A percentile compares a stretch with the other conserved stretches of the same genome.
Conservation (phyloP, 176 grass and related monocot genomes). For the Phoenix dactylifera region DNA sequence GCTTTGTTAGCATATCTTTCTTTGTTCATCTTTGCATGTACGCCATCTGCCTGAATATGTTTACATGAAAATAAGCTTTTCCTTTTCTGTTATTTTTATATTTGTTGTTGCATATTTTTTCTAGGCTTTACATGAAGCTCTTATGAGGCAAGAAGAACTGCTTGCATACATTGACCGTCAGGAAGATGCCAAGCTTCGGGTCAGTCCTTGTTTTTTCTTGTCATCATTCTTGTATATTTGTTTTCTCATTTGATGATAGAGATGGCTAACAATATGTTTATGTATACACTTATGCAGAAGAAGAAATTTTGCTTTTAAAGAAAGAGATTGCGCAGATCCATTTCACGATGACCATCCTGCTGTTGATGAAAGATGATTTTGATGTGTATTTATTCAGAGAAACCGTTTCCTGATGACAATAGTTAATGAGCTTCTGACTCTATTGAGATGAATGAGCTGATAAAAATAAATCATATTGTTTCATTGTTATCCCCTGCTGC, state of each 20-base stretch:
- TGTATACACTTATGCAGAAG: slow-evolving; percentile 22
- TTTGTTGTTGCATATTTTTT: neutral
- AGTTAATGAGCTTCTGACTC: too few species aligned
- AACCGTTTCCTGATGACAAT: too few species aligned
- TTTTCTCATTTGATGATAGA: neutral
- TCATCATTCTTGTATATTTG: neutral
- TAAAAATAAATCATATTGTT: too few species aligned
- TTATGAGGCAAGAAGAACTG: slow-evolving; percentile 49
- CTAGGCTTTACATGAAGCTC: slow-evolving; percentile 45
- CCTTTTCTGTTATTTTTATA: too few species aligned
- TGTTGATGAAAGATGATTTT: too few species aligned
- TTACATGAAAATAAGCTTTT: too few species aligned
- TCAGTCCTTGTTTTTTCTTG: neutral
- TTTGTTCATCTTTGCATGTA: too few species aligned
- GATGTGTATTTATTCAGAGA: too few species aligned
- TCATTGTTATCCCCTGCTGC: too few species aligned
- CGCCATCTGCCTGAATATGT: too few species aligned
- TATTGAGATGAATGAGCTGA: too few species aligned
- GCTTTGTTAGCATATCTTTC: too few species aligned
- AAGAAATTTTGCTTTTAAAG: slow-evolving; percentile 35
- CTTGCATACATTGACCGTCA: slow-evolving; percentile 46
- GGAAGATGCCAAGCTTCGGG: slow-evolving; percentile 39
- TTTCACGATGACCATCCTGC: neutral
- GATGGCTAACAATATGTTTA: neutral
- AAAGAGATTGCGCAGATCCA: neutral